These are phyloP conservation scores for Microdochium nivale DNA, from an alignment of 2,329 filamentous ascomycete genomes.

Conservation along the genomic window DNA sequence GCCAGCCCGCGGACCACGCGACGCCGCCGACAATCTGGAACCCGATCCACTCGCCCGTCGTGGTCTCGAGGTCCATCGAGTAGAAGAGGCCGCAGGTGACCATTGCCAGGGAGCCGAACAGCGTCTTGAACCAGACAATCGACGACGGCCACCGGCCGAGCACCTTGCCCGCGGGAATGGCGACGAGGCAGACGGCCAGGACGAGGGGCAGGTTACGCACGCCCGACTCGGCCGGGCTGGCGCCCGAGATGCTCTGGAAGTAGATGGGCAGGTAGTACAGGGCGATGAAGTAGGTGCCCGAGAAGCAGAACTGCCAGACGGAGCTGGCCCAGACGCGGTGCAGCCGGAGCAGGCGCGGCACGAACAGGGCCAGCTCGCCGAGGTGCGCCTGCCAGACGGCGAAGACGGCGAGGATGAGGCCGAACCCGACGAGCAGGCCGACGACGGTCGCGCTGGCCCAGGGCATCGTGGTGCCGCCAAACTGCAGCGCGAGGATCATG, in stretches of 20 bases:
- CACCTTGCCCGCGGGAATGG: slow-evolving; percentile 11
- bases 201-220: slow-evolving; percentile 16
- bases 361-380: slow-evolving; percentile 9
- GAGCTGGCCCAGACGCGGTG: slow-evolving; percentile 1
- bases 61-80: slow-evolving; percentile 18
- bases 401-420: slow-evolving; percentile 14
- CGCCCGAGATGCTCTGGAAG: slow-evolving; percentile 16
- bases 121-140: not conserved
- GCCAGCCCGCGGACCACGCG: slow-evolving; percentile 24
- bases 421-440: slow-evolving; percentile 19
- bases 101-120: slow-evolving; percentile 5
- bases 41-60: slow-evolving; percentile 23
- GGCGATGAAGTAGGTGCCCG: slow-evolving; percentile 9
- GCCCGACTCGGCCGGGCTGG: slow-evolving; percentile 11
- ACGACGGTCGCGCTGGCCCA: slow-evolving; percentile 22
- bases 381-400: slow-evolving; percentile 6
- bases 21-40: slow-evolving; percentile 25
- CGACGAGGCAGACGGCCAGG: slow-evolving; percentile 12
- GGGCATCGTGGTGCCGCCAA: slow-evolving; percentile 22
- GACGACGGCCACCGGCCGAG: slow-evolving; percentile 2
- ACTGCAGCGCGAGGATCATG: slow-evolving; percentile 32
- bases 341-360: slow-evolving; percentile 3
- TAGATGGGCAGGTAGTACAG: slow-evolving; percentile 17
- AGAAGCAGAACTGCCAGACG: not conserved
- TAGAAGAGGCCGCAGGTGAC: slow-evolving; percentile 23